Percentiles rank a stretch among this genome's conserved stretches.
Conservation (phyloP, 805 yeast species). For the Pichia gijzeniarum region DNA sequence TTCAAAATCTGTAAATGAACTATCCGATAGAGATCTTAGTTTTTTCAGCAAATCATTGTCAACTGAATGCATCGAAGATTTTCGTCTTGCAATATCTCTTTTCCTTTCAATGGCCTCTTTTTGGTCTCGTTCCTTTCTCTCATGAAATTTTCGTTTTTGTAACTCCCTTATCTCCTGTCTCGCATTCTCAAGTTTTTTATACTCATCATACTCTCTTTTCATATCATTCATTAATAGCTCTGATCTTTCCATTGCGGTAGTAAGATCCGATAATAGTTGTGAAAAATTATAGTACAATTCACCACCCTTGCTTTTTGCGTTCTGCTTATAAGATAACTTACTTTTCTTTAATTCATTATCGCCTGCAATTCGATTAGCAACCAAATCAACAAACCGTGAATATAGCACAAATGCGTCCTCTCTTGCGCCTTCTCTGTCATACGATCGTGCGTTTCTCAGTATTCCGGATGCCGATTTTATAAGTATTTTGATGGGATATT, state of each 20-base stretch:
- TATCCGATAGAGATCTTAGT: slow-evolving; percentile 21
- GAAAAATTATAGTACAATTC: slow-evolving; percentile 23
- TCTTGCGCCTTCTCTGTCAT: slow-evolving; percentile 35
- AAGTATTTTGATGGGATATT: slow-evolving; percentile 48
- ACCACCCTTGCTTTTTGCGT: slow-evolving; percentile 20
- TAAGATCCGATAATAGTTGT: slow-evolving; percentile 18
- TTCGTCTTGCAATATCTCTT: slow-evolving; percentile 13
- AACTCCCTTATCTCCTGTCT: slow-evolving; percentile 18
- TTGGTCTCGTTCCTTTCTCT: slow-evolving; percentile 17
- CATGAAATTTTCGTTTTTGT: slow-evolving; percentile 18
- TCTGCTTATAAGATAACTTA: slow-evolving; percentile 18
- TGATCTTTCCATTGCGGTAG: slow-evolving; percentile 28
- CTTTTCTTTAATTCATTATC: slow-evolving; percentile 39
- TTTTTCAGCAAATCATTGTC: slow-evolving; percentile 18
- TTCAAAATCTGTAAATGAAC: slow-evolving; percentile 16
- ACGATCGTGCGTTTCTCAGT: slow-evolving; percentile 41
- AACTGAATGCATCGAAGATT: slow-evolving; percentile 15
- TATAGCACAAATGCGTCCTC: slow-evolving; percentile 52
- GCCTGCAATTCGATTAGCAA: slow-evolving; percentile 38
- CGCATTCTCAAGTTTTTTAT: slow-evolving; percentile 18
- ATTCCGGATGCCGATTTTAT: slow-evolving; percentile 46
- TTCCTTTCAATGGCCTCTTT: slow-evolving; percentile 5
- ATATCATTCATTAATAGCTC: slow-evolving; percentile 24
- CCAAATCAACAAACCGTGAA: slow-evolving; percentile 52
- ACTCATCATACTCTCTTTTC: slow-evolving; percentile 23